Conservation (phyloP, 2,329 filamentous ascomycete genomes). For the Helminthosporium solani region DNA sequence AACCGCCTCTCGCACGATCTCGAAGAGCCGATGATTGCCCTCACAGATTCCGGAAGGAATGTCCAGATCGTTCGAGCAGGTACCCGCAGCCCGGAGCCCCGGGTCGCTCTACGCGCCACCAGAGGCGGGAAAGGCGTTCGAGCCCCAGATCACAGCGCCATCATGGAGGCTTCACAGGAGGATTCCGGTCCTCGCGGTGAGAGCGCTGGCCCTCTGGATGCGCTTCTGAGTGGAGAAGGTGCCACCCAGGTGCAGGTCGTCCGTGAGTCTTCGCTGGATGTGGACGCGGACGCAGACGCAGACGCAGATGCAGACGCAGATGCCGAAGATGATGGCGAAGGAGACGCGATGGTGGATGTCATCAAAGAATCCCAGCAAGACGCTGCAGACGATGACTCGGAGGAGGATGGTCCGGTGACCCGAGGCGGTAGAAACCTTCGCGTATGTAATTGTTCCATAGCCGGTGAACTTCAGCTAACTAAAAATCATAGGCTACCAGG, state of each 20-base stretch:
- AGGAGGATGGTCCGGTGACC: constrained; percentile 59
- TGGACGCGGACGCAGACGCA: constrained; percentile 27
- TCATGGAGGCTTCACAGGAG: constrained; percentile 57
- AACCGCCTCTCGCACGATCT: constrained; percentile 61
- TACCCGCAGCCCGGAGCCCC: constrained; percentile 52
- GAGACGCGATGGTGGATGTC: constrained; percentile 37
- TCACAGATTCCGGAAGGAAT: constrained; percentile 62
- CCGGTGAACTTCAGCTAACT: constrained; percentile 21
- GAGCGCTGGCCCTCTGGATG: constrained; percentile 34
- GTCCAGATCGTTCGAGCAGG: constrained; percentile 55
- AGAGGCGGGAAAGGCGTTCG: constrained; percentile 52
- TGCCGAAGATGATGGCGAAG: constrained; percentile 30
- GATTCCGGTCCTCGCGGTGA: constrained; percentile 40
- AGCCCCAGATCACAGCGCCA: constrained; percentile 48
- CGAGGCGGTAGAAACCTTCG: constrained; percentile 46
- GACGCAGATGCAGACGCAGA: constrained; percentile 32
- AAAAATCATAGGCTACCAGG: constrained; percentile 25
- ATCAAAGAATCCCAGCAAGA: constrained; percentile 47
- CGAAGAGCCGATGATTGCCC: constrained; percentile 56
- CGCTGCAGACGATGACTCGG: constrained; percentile 46
- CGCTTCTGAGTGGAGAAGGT: constrained; percentile 33
- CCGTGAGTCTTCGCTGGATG: constrained; percentile 31
- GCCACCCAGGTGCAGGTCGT: constrained; percentile 42
- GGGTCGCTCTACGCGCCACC: constrained; percentile 45
- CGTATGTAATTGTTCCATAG: constrained; percentile 8